Conservation (phyloP, 2,329 filamentous ascomycete genomes). For the Leptographium flavum region DNA sequence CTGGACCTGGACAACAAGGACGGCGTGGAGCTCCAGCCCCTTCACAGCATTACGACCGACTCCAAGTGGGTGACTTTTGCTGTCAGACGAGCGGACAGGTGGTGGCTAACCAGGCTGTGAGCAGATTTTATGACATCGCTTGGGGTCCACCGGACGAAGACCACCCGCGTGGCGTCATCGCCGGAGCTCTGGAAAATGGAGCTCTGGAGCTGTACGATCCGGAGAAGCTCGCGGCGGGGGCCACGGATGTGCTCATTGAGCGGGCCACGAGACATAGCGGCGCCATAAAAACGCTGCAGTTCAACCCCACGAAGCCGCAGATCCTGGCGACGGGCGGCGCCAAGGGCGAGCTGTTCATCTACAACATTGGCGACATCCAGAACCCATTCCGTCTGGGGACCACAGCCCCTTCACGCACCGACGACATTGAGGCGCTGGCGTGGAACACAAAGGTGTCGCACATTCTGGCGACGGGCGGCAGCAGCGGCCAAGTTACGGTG, state of each 20-base stretch:
- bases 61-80: conserved; percentile 50
- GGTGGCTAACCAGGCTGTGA: conserved; percentile 5
- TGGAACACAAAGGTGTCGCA: conserved; percentile 98
- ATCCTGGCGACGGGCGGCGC: conserved; percentile 84
- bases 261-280: conserved; percentile 82
- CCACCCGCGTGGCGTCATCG: conserved; percentile 76
- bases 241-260: conserved; percentile 64
- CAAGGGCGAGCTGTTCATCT: conserved; percentile 92
- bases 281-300: conserved; percentile 86
- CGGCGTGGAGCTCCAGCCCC: conserved; percentile 70
- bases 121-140: conserved; percentile 90
- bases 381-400: conserved; percentile 84
- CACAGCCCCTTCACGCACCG: conserved; percentile 63
- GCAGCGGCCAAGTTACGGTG: conserved; percentile 88
- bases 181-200: conserved; percentile 88
- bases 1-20: conserved; percentile 68
- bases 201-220: conserved; percentile 91
- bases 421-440: conserved; percentile 90
- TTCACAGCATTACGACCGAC: conserved; percentile 73
- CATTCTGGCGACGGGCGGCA: conserved; percentile 87
- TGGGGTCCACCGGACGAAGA: conserved; percentile 77
- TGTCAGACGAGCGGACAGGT: neutral
- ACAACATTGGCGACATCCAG: conserved; percentile 79
- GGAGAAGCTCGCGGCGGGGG: conserved; percentile 44
- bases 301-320: conserved; percentile 85